These are phyloP conservation scores for Naganishia liquefaciens DNA, from an alignment of 1,284 basidiomycete species.

Conservation along the genomic window DNA sequence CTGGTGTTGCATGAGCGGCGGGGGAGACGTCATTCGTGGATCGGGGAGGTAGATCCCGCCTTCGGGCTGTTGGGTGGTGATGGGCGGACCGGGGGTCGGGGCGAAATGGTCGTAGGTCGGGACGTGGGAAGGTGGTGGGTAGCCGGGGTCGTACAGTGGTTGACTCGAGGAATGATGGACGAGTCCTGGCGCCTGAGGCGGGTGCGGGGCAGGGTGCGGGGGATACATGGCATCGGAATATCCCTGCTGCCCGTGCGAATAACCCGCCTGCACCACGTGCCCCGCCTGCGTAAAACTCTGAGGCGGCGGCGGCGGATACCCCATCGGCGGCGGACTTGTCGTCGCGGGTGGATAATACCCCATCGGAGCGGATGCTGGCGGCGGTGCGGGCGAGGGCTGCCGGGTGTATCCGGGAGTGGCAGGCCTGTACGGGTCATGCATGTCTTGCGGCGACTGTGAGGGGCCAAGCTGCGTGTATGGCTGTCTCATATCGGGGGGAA, in stretches of 20 bases:
- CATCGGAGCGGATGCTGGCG: no score
- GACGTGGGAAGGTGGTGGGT: background rate
- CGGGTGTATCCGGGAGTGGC: background rate
- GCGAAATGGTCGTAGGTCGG: constrained; percentile 14
- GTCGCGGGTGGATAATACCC: constrained; percentile 5
- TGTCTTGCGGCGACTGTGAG: background rate
- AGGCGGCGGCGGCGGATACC: constrained; percentile 3
- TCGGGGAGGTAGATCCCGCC: constrained; percentile 33
- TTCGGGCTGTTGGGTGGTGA: constrained; percentile 20
- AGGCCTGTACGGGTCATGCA: constrained; percentile 13
- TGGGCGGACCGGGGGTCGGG: constrained; percentile 12
- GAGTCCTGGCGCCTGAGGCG: no score
- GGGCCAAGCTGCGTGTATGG: background rate
- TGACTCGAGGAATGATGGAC: constrained; percentile 15
- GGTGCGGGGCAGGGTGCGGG: background rate
- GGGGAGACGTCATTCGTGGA: constrained; percentile 26
- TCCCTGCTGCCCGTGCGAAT: background rate
- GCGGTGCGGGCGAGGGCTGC: background rate
- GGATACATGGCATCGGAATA: background rate
- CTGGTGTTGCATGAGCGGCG: constrained; percentile 29
- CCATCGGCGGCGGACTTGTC: constrained; percentile 8
- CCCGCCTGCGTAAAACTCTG: constrained; percentile 18
- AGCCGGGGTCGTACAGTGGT: constrained; percentile 14
- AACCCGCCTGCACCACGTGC: constrained; percentile 9
- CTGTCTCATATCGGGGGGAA: background rate